phyloP scores from a whole-genome alignment of 768 basidiomycete species.

The Rhodosporidiobolus odoratus region DNA sequence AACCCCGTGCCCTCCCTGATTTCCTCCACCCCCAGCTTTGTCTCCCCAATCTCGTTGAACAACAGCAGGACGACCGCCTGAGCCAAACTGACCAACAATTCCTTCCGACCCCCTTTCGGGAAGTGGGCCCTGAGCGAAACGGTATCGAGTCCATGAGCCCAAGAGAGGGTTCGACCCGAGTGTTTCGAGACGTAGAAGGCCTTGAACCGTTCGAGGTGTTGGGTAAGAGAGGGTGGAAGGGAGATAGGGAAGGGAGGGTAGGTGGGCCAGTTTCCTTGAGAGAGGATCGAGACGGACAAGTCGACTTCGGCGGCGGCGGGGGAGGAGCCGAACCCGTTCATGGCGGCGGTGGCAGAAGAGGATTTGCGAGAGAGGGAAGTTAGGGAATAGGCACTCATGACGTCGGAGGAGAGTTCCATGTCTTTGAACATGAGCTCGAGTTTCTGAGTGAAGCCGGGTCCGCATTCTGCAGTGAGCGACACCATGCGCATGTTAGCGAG shows the following conservation, averaged over 20 bases:
- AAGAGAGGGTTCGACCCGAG: slow-evolving; percentile 66
- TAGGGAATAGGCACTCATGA: slow-evolving; percentile 61
- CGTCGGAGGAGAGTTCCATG: slow-evolving; percentile 57
- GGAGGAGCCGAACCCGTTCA: slow-evolving; percentile 45
- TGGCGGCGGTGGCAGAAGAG: slow-evolving; percentile 43
- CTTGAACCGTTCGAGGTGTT: slow-evolving; percentile 59
- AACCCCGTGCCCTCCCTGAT: slow-evolving; percentile 65
- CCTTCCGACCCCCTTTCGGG: slow-evolving; percentile 57
- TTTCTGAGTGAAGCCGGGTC: slow-evolving; percentile 81
- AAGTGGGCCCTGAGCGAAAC: slow-evolving; percentile 71
- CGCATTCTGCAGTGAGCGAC: slow-evolving; percentile 78
- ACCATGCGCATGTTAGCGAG: too few species aligned
- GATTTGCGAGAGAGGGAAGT: background rate
- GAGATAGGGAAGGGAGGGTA: slow-evolving; percentile 47
- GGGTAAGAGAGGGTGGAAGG: slow-evolving; percentile 65
- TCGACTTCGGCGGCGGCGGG: slow-evolving; percentile 49
- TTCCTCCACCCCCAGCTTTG: slow-evolving; percentile 60
- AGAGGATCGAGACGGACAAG: slow-evolving; percentile 73
- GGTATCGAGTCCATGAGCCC: slow-evolving; percentile 82
- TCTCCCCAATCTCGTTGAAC: slow-evolving; percentile 62
- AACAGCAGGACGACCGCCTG: slow-evolving; percentile 79
- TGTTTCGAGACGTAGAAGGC: slow-evolving; percentile 75
- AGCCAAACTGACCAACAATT: slow-evolving; percentile 82
- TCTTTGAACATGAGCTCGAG: slow-evolving; percentile 84
- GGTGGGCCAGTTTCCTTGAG: slow-evolving; percentile 77